phyloP scores from a whole-genome alignment of 148 eudicot genomes.

The Diospyros kaki region DNA sequence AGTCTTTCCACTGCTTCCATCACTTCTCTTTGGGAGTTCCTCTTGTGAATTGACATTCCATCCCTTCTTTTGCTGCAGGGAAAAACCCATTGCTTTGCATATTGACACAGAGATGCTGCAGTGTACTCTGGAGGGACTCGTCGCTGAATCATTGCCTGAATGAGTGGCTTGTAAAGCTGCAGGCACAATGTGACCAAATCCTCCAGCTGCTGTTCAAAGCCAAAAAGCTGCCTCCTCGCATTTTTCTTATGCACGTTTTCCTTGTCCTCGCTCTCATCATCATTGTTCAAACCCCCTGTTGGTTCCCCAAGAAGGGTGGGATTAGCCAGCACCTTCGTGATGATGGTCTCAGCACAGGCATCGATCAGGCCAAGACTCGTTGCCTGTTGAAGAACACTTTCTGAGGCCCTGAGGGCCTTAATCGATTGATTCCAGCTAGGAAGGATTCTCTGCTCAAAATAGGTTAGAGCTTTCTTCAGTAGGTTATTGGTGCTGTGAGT shows the following conservation, averaged over 20 bases:
- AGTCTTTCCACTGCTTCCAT: conserved; percentile 55
- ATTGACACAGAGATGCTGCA: conserved; percentile 40
- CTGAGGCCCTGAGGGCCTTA: conserved; percentile 32
- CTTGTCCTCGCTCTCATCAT: conserved; percentile 18
- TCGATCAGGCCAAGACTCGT: conserved; percentile 35
- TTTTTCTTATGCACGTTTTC: conserved; percentile 25
- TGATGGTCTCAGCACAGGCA: conserved; percentile 34
- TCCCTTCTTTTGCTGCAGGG: conserved; percentile 8
- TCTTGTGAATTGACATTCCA: conserved; percentile 8
- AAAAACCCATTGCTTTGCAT: conserved; percentile 34
- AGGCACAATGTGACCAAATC: conserved; percentile 46
- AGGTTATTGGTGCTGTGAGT: conserved; percentile 52
- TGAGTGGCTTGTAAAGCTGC: conserved; percentile 42
- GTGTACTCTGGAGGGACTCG: conserved; percentile 41
- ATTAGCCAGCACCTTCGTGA: conserved; percentile 33
- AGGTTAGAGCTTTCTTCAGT: conserved; percentile 26
- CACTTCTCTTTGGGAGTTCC: conserved; percentile 35
- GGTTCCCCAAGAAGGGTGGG: conserved; percentile 55
- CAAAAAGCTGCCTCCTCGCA: conserved; percentile 51
- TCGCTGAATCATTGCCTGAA: conserved; percentile 31
- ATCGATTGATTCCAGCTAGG: conserved; percentile 58
- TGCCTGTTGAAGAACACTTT: conserved; percentile 38
- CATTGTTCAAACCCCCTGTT: conserved; percentile 6
- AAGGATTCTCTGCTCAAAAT: conserved; percentile 39
- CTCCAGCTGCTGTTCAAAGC: conserved; percentile 25